Base-by-base conservation (phyloP, 805 yeast species). In the Yamadazyma scolyti region DNA sequence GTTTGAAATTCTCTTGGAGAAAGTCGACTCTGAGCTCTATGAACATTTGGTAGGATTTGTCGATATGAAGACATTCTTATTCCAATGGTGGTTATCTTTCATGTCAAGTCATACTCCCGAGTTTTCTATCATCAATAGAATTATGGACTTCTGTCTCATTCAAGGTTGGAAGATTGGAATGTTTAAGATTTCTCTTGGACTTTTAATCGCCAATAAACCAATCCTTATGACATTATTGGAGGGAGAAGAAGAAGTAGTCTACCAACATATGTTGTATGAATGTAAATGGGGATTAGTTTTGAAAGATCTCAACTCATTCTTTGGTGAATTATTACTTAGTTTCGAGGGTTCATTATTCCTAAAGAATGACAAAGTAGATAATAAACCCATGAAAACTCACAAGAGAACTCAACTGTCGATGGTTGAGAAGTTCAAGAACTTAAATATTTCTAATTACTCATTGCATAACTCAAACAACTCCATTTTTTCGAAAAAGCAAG, bases 11-110 rank as follows among this genome's bases (percentile, higher is more conserved):
- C 56, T 77, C 16, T 57, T 78, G 21, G 40, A 52, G n/a, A 35
- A 47, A 11, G 49, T 61, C 20, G 65, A 74, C 27, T 58, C 62
- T 2, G 64, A 59, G 16, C 54, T 77, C 23, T 54, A 50, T 30
- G 27, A 37, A 2, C 82, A 78, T 46, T 62, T 78, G 30, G 36
- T 47, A 2, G 40, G 58, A 4, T 53, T 50, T 33, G 66, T 58
- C 43, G 79, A 61, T 44, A 56, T 58, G 43, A 68, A 60, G 37
- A 70, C 57, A 27, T 76, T 66, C 49, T 61, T 77, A n/a, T 69
- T 70, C 29, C 83, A 79, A 47, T 78, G 85, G 85, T 77, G 81
- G 65, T 50, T 78, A 28, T 72, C 81, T 1, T 70, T 77, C 38
- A 69, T 66, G 40, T 74, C 80, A 2, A 73, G 75, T 19, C 78